A percentile compares a stretch with the other conserved stretches of the same genome.
These are phyloP conservation scores for Exophiala bonariae DNA, from an alignment of 2,329 filamentous ascomycete species.

Conservation along the genomic window DNA sequence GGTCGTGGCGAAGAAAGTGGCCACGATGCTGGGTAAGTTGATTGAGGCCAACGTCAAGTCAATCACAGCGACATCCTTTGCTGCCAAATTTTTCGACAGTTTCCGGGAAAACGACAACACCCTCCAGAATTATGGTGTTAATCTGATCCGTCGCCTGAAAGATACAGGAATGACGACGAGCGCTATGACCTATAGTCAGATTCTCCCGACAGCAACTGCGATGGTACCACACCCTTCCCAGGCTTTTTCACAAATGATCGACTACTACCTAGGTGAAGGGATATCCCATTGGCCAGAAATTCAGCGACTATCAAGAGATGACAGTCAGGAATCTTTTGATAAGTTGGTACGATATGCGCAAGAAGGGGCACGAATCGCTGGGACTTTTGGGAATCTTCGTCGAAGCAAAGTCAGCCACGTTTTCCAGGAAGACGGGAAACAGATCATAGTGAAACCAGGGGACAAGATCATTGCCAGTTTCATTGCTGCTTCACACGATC, in stretches of 20 bases:
- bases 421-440: slow-evolving; percentile 48
- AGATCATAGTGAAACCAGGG: slow-evolving; percentile 55
- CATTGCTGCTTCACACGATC: slow-evolving; percentile 58
- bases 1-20: slow-evolving; percentile 58
- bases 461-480: slow-evolving; percentile 66
- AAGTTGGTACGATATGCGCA: slow-evolving; percentile 68
- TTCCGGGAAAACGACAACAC: slow-evolving; percentile 54
- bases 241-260: slow-evolving; percentile 70
- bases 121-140: slow-evolving; percentile 64
- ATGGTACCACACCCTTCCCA: slow-evolving; percentile 72
- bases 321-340: slow-evolving; percentile 60
- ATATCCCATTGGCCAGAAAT: slow-evolving; percentile 60
- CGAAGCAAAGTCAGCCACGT: slow-evolving; percentile 49
- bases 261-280: slow-evolving; percentile 68
- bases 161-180: slow-evolving; percentile 62
- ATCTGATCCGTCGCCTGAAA: slow-evolving; percentile 64
- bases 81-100: slow-evolving; percentile 52
- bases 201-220: slow-evolving; percentile 66
- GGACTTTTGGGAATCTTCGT: slow-evolving; percentile 62
- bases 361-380: slow-evolving; percentile 70
- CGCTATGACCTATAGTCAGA: slow-evolving; percentile 70
- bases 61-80: slow-evolving; percentile 55
- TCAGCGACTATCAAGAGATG: slow-evolving; percentile 57
- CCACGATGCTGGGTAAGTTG: slow-evolving; percentile 59
- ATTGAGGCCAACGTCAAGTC: slow-evolving; percentile 67